Evolutionary conservation across 331 rosid species (phyloP), one percentile per base, ranked within the genome.

Genomic region (Acacia concinna): DNA sequence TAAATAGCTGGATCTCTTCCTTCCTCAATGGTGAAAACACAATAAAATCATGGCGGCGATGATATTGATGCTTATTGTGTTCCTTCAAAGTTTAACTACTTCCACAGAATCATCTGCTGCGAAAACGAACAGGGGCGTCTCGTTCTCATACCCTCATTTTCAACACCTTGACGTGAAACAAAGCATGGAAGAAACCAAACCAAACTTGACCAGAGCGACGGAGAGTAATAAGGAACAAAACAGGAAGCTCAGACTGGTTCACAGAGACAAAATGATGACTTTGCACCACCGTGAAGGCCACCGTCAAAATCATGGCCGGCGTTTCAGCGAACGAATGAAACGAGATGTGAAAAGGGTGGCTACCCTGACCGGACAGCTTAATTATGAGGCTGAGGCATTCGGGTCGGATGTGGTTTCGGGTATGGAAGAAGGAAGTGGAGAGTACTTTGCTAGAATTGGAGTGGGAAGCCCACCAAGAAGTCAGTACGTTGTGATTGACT

Each of bases 381-480:
- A 18, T 27, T 3, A 68, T 23, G 72, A 81, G 76, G 84, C 41
- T 3, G 81, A 76, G 25, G 85, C 72, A 8, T 94, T 90, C 51
- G 97, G 93, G 35, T 85, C 97, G 28, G 92, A 84, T 17, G 94
- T 92, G 40, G 87, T 94, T 34, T 92, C 98, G 2, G 98, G 98
- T 0, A 89, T 86, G 83, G 88, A 85, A 1, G 85, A 88, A 73
- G 98, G 98, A 9, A 94, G 95, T 4, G 97, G 98, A 25, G 98
- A 94, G 35, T 94, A 92, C 41, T 91, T 94, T 15, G 86, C 91
- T 0, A 76, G 97, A 78, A 89, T 94, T 15, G 98, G 97, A 11
- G 86, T 94, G 0, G 98, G 98, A 0, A 92, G 93, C 75, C 98
- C 98, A 17, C 81, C 97, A 0, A 91, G 83, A 14, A 91, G 70